Conservation (phyloP, 495 filamentous ascomycete genomes). For the Trichodelitschia bisporula region DNA sequence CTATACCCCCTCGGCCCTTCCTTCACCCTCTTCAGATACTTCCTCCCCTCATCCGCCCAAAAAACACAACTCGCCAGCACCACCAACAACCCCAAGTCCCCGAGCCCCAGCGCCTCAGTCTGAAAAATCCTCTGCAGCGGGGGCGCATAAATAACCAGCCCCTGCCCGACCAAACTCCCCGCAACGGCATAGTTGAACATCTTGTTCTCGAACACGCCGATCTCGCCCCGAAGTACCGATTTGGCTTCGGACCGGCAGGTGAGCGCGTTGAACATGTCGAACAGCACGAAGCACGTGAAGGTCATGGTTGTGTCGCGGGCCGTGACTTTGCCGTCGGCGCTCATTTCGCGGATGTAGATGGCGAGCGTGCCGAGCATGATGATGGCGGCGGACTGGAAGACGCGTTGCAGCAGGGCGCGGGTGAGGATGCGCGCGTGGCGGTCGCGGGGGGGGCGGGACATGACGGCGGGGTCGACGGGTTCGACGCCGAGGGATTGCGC, state of each 20-base stretch:
- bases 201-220: conserved; percentile 56
- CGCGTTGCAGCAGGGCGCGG: conserved; percentile 49
- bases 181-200: conserved; percentile 93
- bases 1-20: conserved; percentile 20
- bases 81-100: conserved; percentile 48
- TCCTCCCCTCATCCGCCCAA: conserved; percentile 80
- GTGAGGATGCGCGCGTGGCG: conserved; percentile 73
- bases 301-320: conserved; percentile 97
- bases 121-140: conserved; percentile 86
- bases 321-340: conserved; percentile 50
- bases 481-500: conserved; percentile 95
- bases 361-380: conserved; percentile 83
- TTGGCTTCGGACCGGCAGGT: conserved; percentile 83
- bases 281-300: conserved; percentile 93
- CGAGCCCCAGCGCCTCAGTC: conserved; percentile 56
- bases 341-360: conserved; percentile 79
- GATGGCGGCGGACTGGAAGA: conserved; percentile 64
- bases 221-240: conserved; percentile 63
- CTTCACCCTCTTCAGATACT: conserved; percentile 26
- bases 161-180: conserved; percentile 59
- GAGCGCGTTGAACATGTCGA: conserved; percentile 97
- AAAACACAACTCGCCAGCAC: conserved; percentile 68
- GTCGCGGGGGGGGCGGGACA: conserved; percentile 72
- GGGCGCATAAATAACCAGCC: conserved; percentile 80
- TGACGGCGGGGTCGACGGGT: conserved; percentile 80